A percentile compares a stretch with the other conserved stretches of the same genome.
Evolutionary conservation across 2,329 filamentous ascomycete species (phyloP).

Genomic region (Elsinoe batatas): DNA sequence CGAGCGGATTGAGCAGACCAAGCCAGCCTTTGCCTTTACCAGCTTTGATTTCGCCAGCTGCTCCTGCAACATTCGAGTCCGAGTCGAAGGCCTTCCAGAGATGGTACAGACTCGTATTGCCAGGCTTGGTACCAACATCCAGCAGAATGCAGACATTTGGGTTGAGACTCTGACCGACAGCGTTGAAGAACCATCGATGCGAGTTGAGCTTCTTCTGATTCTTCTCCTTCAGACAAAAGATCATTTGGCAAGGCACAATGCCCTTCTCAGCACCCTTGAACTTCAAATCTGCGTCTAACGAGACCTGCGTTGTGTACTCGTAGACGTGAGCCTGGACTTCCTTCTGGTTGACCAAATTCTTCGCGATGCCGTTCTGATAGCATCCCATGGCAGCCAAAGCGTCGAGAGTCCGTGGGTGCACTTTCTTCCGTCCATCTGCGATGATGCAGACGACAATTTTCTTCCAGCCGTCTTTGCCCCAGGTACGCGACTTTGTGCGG

Average conservation of each 20-base stretch:
- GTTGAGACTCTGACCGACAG: constrained; percentile 82
- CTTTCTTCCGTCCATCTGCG: constrained; percentile 84
- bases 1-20: constrained; percentile 82
- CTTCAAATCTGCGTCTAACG: constrained; percentile 86
- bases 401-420: constrained; percentile 87
- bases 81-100: constrained; percentile 98
- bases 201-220: constrained; percentile 98
- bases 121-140: constrained; percentile 90
- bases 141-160: constrained; percentile 95
- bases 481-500: constrained; percentile 81
- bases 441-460: constrained; percentile 98
- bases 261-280: constrained; percentile 99
- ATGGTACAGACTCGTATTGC: constrained; percentile 85
- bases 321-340: constrained; percentile 96
- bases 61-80: constrained; percentile 92
- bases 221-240: constrained; percentile 97
- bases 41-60: constrained; percentile 94
- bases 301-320: constrained; percentile 97
- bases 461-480: constrained; percentile 96
- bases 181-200: constrained; percentile 98
- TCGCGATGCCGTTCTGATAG: constrained; percentile 96
- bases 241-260: constrained; percentile 94
- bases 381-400: constrained; percentile 93
- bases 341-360: constrained; percentile 94
- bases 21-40: constrained; percentile 80